A percentile compares a stretch with the other conserved stretches of the same genome.
Conservation (phyloP, 2,329 filamentous ascomycete species). For the Diaporthe eres region DNA sequence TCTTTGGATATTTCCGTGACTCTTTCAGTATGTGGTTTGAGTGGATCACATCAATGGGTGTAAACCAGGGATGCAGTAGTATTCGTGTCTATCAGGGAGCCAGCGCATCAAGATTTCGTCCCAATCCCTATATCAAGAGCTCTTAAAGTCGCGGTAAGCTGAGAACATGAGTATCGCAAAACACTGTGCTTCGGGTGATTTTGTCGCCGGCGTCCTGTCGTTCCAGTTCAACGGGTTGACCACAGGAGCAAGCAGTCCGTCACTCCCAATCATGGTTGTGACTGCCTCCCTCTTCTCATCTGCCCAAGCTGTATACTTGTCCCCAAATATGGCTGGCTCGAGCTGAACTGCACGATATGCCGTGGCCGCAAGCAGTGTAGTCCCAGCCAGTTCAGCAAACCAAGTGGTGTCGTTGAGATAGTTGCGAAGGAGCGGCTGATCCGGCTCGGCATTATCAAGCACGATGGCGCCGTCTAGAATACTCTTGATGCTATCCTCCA, state of each 20-base stretch:
- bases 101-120: no score
- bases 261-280: not conserved
- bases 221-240: not conserved
- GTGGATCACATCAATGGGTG: not conserved
- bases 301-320: not conserved
- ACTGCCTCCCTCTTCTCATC: not conserved
- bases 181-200: constrained; percentile 13
- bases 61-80: not conserved
- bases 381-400: not conserved
- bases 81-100: no score
- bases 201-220: not conserved
- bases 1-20: no score
- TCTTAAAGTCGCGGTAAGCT: not conserved
- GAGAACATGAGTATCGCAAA: not conserved
- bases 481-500: not conserved
- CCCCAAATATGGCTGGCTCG: not conserved
- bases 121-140: fast-evolving
- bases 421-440: constrained; percentile 2
- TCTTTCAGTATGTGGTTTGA: not conserved
- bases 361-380: not conserved
- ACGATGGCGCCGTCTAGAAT: not conserved
- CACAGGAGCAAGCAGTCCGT: not conserved
- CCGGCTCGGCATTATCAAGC: not conserved
- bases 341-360: not conserved
- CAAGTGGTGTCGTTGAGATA: constrained; percentile 7